Percentiles rank a stretch among this genome's conserved stretches.
Evolutionary conservation across 169 alveolate species (phyloP).

Genomic region (Cryptosporidium meleagridis): DNA sequence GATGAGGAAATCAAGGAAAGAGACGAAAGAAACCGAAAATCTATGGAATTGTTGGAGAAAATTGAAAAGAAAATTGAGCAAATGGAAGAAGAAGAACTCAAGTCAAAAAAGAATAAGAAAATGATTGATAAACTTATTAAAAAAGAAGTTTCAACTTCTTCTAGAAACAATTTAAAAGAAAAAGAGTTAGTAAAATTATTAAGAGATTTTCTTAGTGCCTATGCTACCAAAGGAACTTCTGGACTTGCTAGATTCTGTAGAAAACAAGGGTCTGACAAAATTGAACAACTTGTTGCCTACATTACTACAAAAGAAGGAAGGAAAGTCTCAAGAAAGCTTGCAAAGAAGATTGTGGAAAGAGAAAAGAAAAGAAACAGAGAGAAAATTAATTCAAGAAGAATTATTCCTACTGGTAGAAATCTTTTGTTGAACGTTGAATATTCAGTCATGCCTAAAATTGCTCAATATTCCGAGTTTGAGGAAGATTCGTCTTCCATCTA

Average conservation of each 20-base stretch:
- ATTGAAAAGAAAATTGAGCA: constrained; percentile 18
- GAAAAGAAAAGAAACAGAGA: neutral
- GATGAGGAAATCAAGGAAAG: neutral
- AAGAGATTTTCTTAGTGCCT: constrained; percentile 4
- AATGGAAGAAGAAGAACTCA: constrained; percentile 23
- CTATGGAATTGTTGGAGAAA: neutral
- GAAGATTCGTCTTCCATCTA: neutral
- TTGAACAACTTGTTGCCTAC: constrained; percentile 47
- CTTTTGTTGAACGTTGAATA: neutral
- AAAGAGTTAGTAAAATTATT: constrained; percentile 21
- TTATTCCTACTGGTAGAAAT: neutral
- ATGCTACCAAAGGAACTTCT: constrained; percentile 16
- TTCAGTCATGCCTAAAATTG: constrained; percentile 7
- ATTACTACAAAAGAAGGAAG: constrained; percentile 40
- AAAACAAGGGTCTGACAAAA: constrained; percentile 37
- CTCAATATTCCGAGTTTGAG: neutral
- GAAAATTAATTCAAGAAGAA: neutral
- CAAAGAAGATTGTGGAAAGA: constrained; percentile 12
- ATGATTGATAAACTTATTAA: constrained; percentile 12
- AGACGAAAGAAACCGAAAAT: neutral
- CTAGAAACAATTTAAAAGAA: neutral
- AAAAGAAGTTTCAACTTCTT: neutral
- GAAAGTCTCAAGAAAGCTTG: constrained; percentile 2
- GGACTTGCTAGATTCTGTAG: constrained; percentile 30
- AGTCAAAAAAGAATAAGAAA: neutral